Percentiles rank a stretch among this genome's conserved stretches.
Conservation (phyloP, 2,329 filamentous ascomycete genomes). For the Phoma sp. region DNA sequence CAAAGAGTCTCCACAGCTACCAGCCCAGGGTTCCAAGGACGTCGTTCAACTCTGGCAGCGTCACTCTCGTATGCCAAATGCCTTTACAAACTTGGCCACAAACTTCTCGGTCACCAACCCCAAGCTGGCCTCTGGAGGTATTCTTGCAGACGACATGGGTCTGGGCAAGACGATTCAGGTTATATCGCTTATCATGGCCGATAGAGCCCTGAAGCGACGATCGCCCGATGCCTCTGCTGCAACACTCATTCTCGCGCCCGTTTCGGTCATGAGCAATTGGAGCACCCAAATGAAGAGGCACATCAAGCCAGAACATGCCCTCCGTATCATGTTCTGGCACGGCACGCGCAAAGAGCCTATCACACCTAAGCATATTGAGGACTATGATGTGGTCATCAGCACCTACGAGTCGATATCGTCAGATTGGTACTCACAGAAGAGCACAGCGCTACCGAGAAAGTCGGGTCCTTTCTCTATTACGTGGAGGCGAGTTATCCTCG, state of each 20-base stretch:
- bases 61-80: conserved; percentile 45
- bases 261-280: conserved; percentile 93
- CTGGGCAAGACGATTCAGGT: conserved; percentile 88
- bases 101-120: conserved; percentile 70
- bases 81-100: conserved; percentile 74
- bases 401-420: conserved; percentile 79
- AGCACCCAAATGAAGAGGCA: conserved; percentile 78
- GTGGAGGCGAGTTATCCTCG: conserved; percentile 71
- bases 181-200: conserved; percentile 77
- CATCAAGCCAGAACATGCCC: conserved; percentile 67
- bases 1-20: conserved; percentile 75
- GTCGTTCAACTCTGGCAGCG: conserved; percentile 81
- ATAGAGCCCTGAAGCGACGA: conserved; percentile 45
- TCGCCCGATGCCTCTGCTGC: conserved; percentile 51
- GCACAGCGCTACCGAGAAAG: conserved; percentile 39
- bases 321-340: conserved; percentile 78
- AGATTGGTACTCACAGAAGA: conserved; percentile 65
- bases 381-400: conserved; percentile 81
- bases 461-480: conserved; percentile 65
- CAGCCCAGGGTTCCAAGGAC: conserved; percentile 64
- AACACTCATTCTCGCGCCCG: conserved; percentile 81
- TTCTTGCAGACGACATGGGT: conserved; percentile 92
- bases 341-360: conserved; percentile 63
- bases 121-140: conserved; percentile 76
- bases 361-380: conserved; percentile 62